phyloP scores from a whole-genome alignment of 805 yeast species.

The Candida patagonica region DNA sequence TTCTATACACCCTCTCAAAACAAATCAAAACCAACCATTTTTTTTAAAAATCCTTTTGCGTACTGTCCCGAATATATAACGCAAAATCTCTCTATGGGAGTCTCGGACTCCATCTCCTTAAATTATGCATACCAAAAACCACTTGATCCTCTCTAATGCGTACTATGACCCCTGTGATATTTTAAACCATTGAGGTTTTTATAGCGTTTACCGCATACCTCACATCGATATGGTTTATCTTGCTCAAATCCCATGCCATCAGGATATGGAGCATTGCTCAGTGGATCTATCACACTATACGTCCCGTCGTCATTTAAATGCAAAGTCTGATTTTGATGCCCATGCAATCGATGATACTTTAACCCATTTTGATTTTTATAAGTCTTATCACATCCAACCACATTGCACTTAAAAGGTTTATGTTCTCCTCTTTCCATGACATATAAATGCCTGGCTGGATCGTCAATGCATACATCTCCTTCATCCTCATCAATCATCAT shows the following conservation, averaged over 20 bases:
- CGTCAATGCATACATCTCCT: constrained; percentile 80
- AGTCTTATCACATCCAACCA: constrained; percentile 94
- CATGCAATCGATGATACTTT: constrained; percentile 91
- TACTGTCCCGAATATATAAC: no score
- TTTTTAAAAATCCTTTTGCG: no score
- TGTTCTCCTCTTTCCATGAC: constrained; percentile 88
- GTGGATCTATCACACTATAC: constrained; percentile 82
- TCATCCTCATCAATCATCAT: constrained; percentile 35
- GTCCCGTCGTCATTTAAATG: constrained; percentile 91
- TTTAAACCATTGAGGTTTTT: constrained; percentile 93
- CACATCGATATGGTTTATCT: constrained; percentile 97
- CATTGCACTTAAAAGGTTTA: constrained; percentile 95
- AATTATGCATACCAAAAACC: no score
- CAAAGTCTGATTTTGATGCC: constrained; percentile 91
- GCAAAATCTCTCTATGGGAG: no score
- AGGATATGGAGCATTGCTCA: constrained; percentile 70
- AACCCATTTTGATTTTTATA: constrained; percentile 96
- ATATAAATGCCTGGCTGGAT: constrained; percentile 90
- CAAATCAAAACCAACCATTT: no score
- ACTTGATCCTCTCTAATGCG: constrained; percentile 63
- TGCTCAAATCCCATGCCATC: constrained; percentile 93
- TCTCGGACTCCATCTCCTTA: no score
- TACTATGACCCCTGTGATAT: constrained; percentile 97
- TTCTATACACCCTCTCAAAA: no score
- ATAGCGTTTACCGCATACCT: constrained; percentile 95